phyloP scores from a whole-genome alignment of 345 rosid genomes.

The Euphorbia tirucalli region DNA sequence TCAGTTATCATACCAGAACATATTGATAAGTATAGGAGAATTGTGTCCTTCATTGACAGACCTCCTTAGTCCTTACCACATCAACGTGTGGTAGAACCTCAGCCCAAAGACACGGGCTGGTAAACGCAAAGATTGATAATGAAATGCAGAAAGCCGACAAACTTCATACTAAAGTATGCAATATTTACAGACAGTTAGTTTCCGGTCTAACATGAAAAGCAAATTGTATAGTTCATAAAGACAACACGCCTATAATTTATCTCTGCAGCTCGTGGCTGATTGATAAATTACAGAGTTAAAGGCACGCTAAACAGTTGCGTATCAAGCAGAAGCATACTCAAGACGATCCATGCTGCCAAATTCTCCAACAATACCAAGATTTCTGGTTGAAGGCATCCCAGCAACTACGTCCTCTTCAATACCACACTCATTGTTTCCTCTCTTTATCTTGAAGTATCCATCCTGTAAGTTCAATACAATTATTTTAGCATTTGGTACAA shows the following conservation, averaged over 20 bases:
- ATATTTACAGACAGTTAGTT: slow-evolving; percentile 1
- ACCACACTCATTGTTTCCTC: slow-evolving; percentile 90
- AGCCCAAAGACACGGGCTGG: neutral
- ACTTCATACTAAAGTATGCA: neutral
- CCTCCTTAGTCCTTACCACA: no score
- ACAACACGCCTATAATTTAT: neutral
- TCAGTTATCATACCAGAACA: no score
- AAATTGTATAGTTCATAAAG: slow-evolving; percentile 3
- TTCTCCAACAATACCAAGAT: slow-evolving; percentile 58
- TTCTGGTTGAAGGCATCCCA: slow-evolving; percentile 77
- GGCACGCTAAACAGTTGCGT: neutral
- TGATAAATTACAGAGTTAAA: neutral
- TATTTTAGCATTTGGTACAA: neutral
- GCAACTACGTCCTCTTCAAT: slow-evolving; percentile 76
- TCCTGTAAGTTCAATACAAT: slow-evolving; percentile 47
- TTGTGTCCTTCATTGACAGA: no score
- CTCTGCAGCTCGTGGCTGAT: slow-evolving; percentile 1
- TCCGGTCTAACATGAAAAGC: neutral
- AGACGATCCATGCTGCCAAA: slow-evolving; percentile 29
- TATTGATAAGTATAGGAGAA: no score
- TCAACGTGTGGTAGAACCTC: no score
- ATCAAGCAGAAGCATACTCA: slow-evolving; percentile 42
- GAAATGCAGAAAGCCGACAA: slow-evolving; percentile 2
- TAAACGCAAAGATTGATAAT: neutral
- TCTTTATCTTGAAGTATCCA: slow-evolving; percentile 82